Base-by-base conservation (phyloP, 371 early-diverging fungal genomes). In the Haplosporangium sp. region DNA sequence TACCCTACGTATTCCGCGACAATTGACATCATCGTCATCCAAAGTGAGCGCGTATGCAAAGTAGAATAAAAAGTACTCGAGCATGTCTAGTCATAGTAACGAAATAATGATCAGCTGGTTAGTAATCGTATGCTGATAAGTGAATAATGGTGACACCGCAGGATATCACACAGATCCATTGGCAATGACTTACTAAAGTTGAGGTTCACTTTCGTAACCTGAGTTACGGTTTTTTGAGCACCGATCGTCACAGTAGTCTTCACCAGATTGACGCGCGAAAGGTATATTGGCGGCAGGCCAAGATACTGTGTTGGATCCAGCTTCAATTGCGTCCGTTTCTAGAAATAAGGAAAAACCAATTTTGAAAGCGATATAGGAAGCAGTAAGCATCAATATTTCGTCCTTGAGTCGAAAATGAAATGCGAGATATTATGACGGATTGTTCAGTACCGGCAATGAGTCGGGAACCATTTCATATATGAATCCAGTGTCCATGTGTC, bases 1-100 rank as follows among this genome's bases (percentile, higher is more conserved):
- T 69, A 73, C 79, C 52, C 79, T 63, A 8, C 67, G 60, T 40
- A 73, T 18, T 42, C 68, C 73, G 48, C 79, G 68, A 55, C 62
- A 54, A 42, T 79, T 73, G 29, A 59, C 45, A 6, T 79, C 79
- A 20, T 79, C 79, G 48, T 79, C 79, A 21, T 79, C 79, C 69
- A 79, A 45, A 13, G 68, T 79, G 14, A 79, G 62, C 20, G 79
- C 79, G 12, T 79, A 79, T 14, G 79, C 79, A 68, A 79, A 79
- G 36, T 79, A 79, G n/a, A 72, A 79, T 58, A 79, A 47, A 56
- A 68, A 79, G 57, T 72, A 79, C 51, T 79, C 79, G 38, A 79
- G 59, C 79, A 79, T 79, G 41, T 79, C 79, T 79, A 56, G 8
- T n/a, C 7, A 23, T 16, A 1, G 29, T 14, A 9, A 56, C 9